Conservation (phyloP, 2,329 filamentous ascomycete genomes). For the Coleophoma eucalyptorum region DNA sequence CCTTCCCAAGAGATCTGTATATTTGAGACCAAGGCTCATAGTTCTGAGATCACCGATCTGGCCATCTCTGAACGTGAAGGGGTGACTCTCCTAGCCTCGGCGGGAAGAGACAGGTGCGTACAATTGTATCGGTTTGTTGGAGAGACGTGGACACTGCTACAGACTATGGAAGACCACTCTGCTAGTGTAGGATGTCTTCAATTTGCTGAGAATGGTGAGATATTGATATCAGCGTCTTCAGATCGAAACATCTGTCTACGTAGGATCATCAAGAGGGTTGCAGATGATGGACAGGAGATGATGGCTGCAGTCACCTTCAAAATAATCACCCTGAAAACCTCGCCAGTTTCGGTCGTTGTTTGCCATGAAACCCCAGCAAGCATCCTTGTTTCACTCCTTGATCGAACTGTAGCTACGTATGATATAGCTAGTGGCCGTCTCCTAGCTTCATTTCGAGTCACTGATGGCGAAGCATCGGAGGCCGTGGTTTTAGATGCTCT, state of each 20-base stretch:
- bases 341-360: slow-evolving; percentile 79
- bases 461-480: slow-evolving; percentile 76
- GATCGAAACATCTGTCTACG: slow-evolving; percentile 85
- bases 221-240: slow-evolving; percentile 78
- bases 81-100: slow-evolving; percentile 70
- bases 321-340: slow-evolving; percentile 79
- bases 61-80: slow-evolving; percentile 62
- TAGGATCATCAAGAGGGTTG: slow-evolving; percentile 64
- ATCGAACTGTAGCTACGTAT: slow-evolving; percentile 57
- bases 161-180: slow-evolving; percentile 89
- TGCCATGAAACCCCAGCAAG: slow-evolving; percentile 50
- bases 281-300: slow-evolving; percentile 53
- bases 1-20: slow-evolving; percentile 53
- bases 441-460: slow-evolving; percentile 73
- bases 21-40: slow-evolving; percentile 80
- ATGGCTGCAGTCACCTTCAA: slow-evolving; percentile 75
- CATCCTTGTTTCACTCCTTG: slow-evolving; percentile 55
- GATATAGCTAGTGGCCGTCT: slow-evolving; percentile 66
- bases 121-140: slow-evolving; percentile 71
- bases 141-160: slow-evolving; percentile 69
- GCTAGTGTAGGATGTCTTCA: slow-evolving; percentile 78
- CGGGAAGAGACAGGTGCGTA: slow-evolving; percentile 84
- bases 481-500: slow-evolving; percentile 81
- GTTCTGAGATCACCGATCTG: slow-evolving; percentile 80
- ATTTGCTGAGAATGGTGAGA: slow-evolving; percentile 64